These are phyloP conservation scores for Coprinopsis marcescibilis DNA, from an alignment of 768 basidiomycete genomes.

Conservation along the genomic window DNA sequence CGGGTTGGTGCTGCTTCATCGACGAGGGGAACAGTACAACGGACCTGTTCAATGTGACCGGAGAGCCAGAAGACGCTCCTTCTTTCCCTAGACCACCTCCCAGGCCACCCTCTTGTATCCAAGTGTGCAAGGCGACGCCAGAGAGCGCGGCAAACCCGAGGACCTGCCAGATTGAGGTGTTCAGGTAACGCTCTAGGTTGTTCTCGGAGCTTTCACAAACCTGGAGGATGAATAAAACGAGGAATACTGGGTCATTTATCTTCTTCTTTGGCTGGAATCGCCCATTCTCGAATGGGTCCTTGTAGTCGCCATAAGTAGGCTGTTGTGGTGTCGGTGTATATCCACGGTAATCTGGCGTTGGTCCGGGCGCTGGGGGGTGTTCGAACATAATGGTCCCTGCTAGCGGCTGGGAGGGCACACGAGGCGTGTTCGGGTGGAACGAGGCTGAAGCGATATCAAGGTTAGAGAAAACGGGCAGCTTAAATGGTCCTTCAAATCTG, in stretches of 20 bases:
- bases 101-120: constrained; percentile 58
- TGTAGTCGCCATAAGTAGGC: constrained; percentile 25
- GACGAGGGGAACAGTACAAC: constrained; percentile 15
- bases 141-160: constrained; percentile 65
- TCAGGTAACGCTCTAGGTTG: not conserved
- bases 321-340: constrained; percentile 22
- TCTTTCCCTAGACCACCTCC: constrained; percentile 67
- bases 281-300: constrained; percentile 54
- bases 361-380: constrained; percentile 30
- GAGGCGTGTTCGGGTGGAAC: not conserved
- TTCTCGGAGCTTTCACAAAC: constrained; percentile 28
- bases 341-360: constrained; percentile 32
- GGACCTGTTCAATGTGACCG: constrained; percentile 62
- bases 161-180: constrained; percentile 33
- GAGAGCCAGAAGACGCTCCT: constrained; percentile 50
- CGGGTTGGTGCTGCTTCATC: not conserved
- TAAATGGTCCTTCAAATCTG: too few relatives aligned
- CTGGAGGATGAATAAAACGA: constrained; percentile 68
- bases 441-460: not conserved
- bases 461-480: too few relatives aligned
- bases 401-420: not conserved
- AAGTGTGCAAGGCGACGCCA: constrained; percentile 57
- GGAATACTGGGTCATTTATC: constrained; percentile 67
- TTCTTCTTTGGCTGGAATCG: constrained; percentile 63
- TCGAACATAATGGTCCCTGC: constrained; percentile 17